Evolutionary conservation across 106 monocot species (phyloP), one percentile per base, ranked within the genome.

Genomic region (Acanthochlamys bracteata): DNA sequence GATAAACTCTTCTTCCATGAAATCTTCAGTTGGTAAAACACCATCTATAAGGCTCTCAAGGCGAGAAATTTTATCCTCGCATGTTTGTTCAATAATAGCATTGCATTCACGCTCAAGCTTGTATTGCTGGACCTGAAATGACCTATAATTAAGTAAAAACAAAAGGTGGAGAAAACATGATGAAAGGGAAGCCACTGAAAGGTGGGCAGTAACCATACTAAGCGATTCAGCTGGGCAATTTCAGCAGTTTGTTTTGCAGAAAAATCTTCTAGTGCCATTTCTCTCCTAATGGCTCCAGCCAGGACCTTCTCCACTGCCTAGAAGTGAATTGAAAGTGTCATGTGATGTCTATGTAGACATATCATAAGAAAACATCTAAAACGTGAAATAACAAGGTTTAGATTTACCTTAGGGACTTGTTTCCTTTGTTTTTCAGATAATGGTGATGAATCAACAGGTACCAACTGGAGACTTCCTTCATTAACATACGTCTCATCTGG

Each of bases 21-120:
- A 99, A 25, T 99, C 86, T 75, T 99, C 98, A 15, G 76, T 65
- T 43, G 92, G 81, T 56, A 98, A 73, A 71, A 86, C 76, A 24
- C 89, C 98, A 79, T 99, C 92, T 85, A 92, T 86, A 46, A 99
- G 88, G 33, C 71, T 71, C 71, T 99, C 98, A 55, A 99, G 89
- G 19, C 92, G 84, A 54, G 76, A 76, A 68, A 99, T 92, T 67
- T 92, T 99, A 57, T 83, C 92, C 56, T 92, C 89, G 0, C 81
- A 77, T 33, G 81, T 79, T 66, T 92, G 74, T 59, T 83, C 88
- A 79, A 92, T 85, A 47, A 85, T 66, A 4, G 88, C 73, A 68
- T 73, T 86, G 73, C 98, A 99, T 69, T 99, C 98, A 67, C 98
- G 84, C 46, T 99, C 98, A 75, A 89, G 88, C 70, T 89, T 99